Evolutionary conservation across 208 protist genomes (phyloP), one percentile per base, ranked within the genome.

Genomic region (Herpetomonas samuelpessoai): DNA sequence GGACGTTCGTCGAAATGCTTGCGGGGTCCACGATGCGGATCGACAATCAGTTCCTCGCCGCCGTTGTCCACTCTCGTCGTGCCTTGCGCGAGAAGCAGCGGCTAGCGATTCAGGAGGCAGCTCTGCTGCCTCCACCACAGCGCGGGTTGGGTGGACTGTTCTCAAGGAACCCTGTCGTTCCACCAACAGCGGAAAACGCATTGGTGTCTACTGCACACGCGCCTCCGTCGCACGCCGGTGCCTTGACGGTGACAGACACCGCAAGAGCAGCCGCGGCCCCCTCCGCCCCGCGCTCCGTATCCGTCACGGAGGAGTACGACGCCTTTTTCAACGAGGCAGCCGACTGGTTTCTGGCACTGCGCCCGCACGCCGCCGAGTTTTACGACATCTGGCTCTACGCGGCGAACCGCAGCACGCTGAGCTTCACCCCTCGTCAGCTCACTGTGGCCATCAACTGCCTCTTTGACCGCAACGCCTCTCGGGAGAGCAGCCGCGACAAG

Each of bases 311-410:
- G 27, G 41, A 68, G 6, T 57, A 73, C n/a, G 65, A 71, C n/a
- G 63, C 45, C 14, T 91, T 91, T 61, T 79, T 86, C 26, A 60
- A 56, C 53, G 79, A 82, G 2, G 79, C 77, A 18, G 78, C 83
- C n/a, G 71, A 80, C 46, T 88, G 82, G 74, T 88, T 89, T 68
- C 58, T 91, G 27, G 64, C 71, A 18, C 75, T 90, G 21, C 77
- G 83, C 1, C 79, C 74, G 2, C 77, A 88, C 54, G 78, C 79
- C 0, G 53, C 57, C 10, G 68, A 88, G 38, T 78, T 93, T 26
- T 79, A 76, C 55, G 69, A 85, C 30, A 52, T 93, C 2, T 79
- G 78, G 63, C 74, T 76, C 14, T 86, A 87, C 65, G 73, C 72
- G 19, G 79, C 88, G 12, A 74, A 76, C 44, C 82, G 71, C 12